These are phyloP conservation scores for Rhynchosporium graminicola DNA, from an alignment of 2,329 filamentous ascomycete species.

Conservation along the genomic window DNA sequence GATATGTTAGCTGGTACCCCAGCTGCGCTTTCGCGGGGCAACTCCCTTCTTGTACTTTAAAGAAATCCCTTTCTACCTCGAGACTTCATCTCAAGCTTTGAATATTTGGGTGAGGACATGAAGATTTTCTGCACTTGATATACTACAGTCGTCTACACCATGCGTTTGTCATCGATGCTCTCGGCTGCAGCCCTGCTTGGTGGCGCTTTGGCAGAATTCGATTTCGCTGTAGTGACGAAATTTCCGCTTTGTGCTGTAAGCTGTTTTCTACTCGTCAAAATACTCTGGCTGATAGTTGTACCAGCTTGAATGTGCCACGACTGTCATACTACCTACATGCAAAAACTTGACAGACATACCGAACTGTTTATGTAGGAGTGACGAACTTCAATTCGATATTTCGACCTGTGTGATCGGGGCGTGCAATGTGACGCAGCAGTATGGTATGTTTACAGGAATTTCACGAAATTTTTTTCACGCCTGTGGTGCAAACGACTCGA, in stretches of 20 bases:
- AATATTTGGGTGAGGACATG: background rate
- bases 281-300: background rate
- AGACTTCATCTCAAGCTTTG: background rate
- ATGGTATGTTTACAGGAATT: slow-evolving; percentile 17
- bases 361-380: slow-evolving; percentile 28
- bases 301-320: slow-evolving; percentile 6
- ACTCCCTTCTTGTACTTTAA: slow-evolving; percentile 1
- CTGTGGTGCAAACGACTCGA: too few species aligned
- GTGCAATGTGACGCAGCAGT: slow-evolving; percentile 27
- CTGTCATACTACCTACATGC: slow-evolving; percentile 14
- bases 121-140: slow-evolving; percentile 1
- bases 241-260: slow-evolving; percentile 21
- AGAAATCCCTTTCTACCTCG: background rate
- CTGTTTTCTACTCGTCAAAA: background rate
- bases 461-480: background rate
- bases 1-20: slow-evolving; percentile 12
- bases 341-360: slow-evolving; percentile 12
- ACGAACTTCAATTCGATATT: slow-evolving; percentile 23
- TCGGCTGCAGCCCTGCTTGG: slow-evolving; percentile 13
- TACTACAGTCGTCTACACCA: background rate
- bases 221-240: slow-evolving; percentile 8
- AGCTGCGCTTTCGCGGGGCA: background rate
- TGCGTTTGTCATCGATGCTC: background rate
- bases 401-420: slow-evolving; percentile 23
- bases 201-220: slow-evolving; percentile 8